Conservation (phyloP, 2,329 filamentous ascomycete genomes). For the Fusarium sarcochroum region DNA sequence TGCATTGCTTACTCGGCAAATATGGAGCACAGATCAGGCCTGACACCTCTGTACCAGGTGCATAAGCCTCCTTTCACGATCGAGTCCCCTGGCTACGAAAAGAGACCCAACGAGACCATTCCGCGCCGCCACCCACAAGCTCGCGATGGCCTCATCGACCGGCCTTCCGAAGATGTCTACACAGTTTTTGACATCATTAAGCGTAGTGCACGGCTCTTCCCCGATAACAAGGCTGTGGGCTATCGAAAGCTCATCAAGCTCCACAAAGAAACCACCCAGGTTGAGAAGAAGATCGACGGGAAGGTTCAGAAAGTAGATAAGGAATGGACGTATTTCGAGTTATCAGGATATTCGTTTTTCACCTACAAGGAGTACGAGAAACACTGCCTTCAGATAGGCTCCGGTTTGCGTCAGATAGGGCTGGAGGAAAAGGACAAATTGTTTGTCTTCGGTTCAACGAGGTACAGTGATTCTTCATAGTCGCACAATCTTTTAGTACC, state of each 20-base stretch:
- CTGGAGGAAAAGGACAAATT: slow-evolving; percentile 75
- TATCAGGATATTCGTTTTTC: slow-evolving; percentile 80
- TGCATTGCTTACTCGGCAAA: not conserved
- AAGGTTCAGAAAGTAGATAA: slow-evolving; percentile 84
- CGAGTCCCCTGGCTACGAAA: slow-evolving; percentile 75
- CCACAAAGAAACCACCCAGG: slow-evolving; percentile 86
- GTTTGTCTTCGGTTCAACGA: slow-evolving; percentile 86
- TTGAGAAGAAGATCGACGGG: slow-evolving; percentile 88
- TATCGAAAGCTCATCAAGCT: slow-evolving; percentile 80
- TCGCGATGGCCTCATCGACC: slow-evolving; percentile 76
- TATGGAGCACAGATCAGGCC: slow-evolving; percentile 47
- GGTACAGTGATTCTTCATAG: slow-evolving; percentile 59
- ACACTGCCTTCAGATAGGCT: slow-evolving; percentile 76
- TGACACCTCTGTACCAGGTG: slow-evolving; percentile 67
- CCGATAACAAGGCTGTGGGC: slow-evolving; percentile 74
- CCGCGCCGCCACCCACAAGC: slow-evolving; percentile 80
- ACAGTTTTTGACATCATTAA: slow-evolving; percentile 86
- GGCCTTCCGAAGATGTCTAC: slow-evolving; percentile 75
- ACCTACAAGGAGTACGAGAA: slow-evolving; percentile 85
- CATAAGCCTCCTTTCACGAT: slow-evolving; percentile 82
- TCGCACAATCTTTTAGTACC: not conserved
- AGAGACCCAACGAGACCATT: slow-evolving; percentile 83
- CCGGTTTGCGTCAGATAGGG: slow-evolving; percentile 81
- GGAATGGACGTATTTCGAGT: slow-evolving; percentile 90
- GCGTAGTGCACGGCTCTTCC: slow-evolving; percentile 73